A percentile compares a stretch with the other conserved stretches of the same genome.
phyloP scores from a whole-genome alignment of 2,329 filamentous ascomycete genomes.

The Niveomyces coronatus region DNA sequence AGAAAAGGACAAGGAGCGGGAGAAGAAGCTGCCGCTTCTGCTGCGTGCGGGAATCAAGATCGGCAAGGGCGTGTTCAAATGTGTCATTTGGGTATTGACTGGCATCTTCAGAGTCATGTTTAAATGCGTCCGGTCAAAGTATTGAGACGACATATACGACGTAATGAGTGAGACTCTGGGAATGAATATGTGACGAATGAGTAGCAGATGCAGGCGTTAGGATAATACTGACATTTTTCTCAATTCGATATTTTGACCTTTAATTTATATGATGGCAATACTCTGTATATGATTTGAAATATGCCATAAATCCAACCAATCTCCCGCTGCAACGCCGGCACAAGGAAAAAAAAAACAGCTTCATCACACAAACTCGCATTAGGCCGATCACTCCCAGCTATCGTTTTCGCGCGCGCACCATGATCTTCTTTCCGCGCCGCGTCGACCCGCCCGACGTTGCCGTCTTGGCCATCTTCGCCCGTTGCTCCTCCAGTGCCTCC shows the following conservation, averaged over 20 bases:
- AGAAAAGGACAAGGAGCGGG: constrained; percentile 10
- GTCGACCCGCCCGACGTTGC: constrained; percentile 48
- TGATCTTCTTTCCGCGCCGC: constrained; percentile 51
- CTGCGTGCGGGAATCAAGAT: constrained; percentile 40
- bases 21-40: constrained; percentile 40
- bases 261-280: too few species aligned
- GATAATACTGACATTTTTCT: background rate
- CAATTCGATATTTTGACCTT: too few species aligned
- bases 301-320: too few species aligned
- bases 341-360: constrained; percentile 9
- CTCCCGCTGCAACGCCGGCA: background rate
- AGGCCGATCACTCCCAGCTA: constrained; percentile 23
- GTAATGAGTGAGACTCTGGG: constrained; percentile 2
- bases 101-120: constrained; percentile 41
- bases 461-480: constrained; percentile 56
- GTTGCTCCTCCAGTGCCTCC: constrained; percentile 45
- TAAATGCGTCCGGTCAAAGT: constrained; percentile 37
- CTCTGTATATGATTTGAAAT: too few species aligned
- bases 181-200: background rate
- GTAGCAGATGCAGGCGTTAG: background rate
- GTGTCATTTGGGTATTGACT: constrained; percentile 47
- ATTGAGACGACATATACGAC: constrained; percentile 14
- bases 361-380: too few species aligned
- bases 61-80: constrained; percentile 44
- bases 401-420: constrained; percentile 52